A percentile compares a stretch with the other conserved stretches of the same genome.
Evolutionary conservation across 208 protist species (phyloP).

Genomic region (Spironucleus salmonicida): DNA sequence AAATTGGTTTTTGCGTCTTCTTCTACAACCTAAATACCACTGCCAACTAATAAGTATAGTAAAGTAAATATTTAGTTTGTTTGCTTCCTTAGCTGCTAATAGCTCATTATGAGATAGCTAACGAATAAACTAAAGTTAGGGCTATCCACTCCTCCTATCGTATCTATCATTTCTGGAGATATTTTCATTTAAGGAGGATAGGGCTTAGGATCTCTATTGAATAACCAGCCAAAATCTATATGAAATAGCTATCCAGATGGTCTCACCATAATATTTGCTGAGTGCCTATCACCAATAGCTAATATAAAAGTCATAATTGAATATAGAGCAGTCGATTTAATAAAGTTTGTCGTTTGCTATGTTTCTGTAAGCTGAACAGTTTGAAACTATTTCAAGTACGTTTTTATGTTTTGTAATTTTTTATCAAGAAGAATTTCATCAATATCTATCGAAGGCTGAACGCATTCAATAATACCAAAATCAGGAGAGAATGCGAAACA

Average conservation of each 20-base stretch:
- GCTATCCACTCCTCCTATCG: slow-evolving; percentile 30
- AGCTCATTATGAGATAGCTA: neutral
- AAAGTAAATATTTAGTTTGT: neutral
- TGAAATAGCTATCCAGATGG: slow-evolving; percentile 36
- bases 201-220: slow-evolving; percentile 41
- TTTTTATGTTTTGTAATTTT: neutral
- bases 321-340: slow-evolving; percentile 38
- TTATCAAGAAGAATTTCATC: slow-evolving; percentile 30
- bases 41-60: neutral
- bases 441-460: neutral
- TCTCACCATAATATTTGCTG: slow-evolving; percentile 41
- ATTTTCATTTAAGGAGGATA: slow-evolving; percentile 39
- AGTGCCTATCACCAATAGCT: slow-evolving; percentile 43
- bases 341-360: slow-evolving; percentile 31
- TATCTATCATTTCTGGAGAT: slow-evolving; percentile 34
- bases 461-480: slow-evolving; percentile 32
- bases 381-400: slow-evolving; percentile 3
- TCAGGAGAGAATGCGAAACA: slow-evolving; percentile 14
- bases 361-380: neutral
- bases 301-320: slow-evolving; percentile 44
- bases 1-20: neutral
- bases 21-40: neutral
- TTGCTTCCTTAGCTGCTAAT: neutral
- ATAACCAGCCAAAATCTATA: slow-evolving; percentile 46
- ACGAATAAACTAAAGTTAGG: neutral